Conservation (phyloP, 2,329 filamentous ascomycete genomes). For the Neopestalotiopsis clavispora region DNA sequence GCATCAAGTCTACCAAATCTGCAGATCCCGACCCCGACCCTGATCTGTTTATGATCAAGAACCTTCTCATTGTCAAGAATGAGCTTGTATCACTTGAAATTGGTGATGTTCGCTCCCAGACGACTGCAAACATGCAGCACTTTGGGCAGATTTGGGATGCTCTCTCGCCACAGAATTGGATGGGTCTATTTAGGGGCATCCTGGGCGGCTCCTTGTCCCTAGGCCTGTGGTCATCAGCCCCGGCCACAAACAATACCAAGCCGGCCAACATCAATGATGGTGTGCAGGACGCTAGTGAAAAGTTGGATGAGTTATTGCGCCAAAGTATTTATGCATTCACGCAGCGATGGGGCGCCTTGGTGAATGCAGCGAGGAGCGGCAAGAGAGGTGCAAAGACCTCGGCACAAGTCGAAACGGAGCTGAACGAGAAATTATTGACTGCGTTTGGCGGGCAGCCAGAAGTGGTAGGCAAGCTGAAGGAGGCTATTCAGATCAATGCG, state of each 20-base stretch:
- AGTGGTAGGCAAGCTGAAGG: conserved; percentile 63
- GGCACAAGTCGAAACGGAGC: conserved; percentile 58
- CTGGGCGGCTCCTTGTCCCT: conserved; percentile 57
- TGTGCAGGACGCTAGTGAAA: conserved; percentile 65
- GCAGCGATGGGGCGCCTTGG: conserved; percentile 59
- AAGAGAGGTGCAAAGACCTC: conserved; percentile 55
- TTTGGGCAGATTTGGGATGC: conserved; percentile 70
- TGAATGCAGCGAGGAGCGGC: conserved; percentile 52
- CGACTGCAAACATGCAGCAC: conserved; percentile 58
- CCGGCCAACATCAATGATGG: conserved; percentile 21
- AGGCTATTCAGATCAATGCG: conserved; percentile 63
- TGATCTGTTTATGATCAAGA: conserved; percentile 92
- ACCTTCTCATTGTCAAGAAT: conserved; percentile 93
- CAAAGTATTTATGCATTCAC: conserved; percentile 69
- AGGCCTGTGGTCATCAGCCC: conserved; percentile 35
- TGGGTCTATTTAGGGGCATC: conserved; percentile 63
- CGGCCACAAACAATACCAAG: conserved; percentile 22
- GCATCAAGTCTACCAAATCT: conserved; percentile 66
- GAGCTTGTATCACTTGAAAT: conserved; percentile 97
- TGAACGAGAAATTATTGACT: conserved; percentile 59
- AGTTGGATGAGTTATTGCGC: conserved; percentile 65
- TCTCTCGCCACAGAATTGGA: conserved; percentile 60
- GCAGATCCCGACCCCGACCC: conserved; percentile 67
- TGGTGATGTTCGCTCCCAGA: conserved; percentile 64
- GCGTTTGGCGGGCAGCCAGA: conserved; percentile 66